These are phyloP conservation scores for Phialophora tarda DNA, from an alignment of 2,329 filamentous ascomycete species.

Conservation along the genomic window DNA sequence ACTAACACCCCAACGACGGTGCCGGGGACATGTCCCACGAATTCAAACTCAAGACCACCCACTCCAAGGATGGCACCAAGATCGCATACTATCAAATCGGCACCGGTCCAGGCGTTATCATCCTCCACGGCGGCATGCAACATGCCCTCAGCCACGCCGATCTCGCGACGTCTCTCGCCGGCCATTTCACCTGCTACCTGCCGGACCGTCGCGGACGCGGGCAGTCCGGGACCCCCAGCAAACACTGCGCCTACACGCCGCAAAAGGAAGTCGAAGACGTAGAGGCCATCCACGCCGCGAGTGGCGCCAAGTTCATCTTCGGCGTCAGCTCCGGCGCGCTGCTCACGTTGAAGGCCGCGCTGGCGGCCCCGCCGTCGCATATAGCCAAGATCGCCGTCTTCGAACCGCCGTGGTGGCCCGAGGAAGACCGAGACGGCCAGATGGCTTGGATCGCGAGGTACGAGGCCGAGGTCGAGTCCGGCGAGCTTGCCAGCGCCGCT, in stretches of 20 bases:
- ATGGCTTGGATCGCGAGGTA: slow-evolving; percentile 20
- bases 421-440: slow-evolving; percentile 18
- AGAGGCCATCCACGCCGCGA: slow-evolving; percentile 23
- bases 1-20: neutral
- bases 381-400: slow-evolving; percentile 25
- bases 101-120: slow-evolving; percentile 20
- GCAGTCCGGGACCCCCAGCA: slow-evolving; percentile 19
- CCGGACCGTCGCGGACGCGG: slow-evolving; percentile 28
- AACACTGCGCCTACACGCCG: slow-evolving; percentile 9
- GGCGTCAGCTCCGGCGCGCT: slow-evolving; percentile 29
- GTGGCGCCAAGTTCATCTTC: slow-evolving; percentile 24
- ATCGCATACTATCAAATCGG: slow-evolving; percentile 27
- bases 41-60: slow-evolving; percentile 12
- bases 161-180: slow-evolving; percentile 19
- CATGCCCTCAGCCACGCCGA: slow-evolving; percentile 27
- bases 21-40: neutral
- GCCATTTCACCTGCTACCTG: slow-evolving; percentile 25
- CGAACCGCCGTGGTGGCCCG: slow-evolving; percentile 29
- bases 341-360: slow-evolving; percentile 23
- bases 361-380: slow-evolving; percentile 19
- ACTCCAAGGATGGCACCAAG: slow-evolving; percentile 28
- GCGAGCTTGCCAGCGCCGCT: slow-evolving; percentile 23
- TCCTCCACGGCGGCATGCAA: slow-evolving; percentile 28
- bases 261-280: slow-evolving; percentile 26
- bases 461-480: slow-evolving; percentile 18